Evolutionary conservation across 352 stramenopile genomes (phyloP), one percentile per base, ranked within the genome.

Genomic region (Lagenidium giganteum): DNA sequence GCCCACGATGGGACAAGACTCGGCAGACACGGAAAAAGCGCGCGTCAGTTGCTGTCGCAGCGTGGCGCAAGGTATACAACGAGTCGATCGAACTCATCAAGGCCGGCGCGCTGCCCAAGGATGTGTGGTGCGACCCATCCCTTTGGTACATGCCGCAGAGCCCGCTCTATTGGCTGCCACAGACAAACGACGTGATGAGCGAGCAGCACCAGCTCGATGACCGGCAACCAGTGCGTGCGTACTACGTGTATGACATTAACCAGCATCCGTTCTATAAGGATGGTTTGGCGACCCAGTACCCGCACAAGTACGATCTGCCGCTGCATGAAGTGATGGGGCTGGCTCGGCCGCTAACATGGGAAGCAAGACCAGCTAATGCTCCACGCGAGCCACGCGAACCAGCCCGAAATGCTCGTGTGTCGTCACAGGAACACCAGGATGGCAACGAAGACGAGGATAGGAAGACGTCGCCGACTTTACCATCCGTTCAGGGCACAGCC

Each of bases 41-140:
- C 37, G 59, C 59, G 26, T 57, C 57, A 47, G 61, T 67, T 27
- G 59, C 64, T 1, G 61, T 69, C 21, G 56, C 59, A 1, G 44
- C 52, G 26, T 74, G 64, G 64, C 52, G 64, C 27, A 74, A 70
- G 35, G 40, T 74, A 17, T 74, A 74, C 39, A 56, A 55, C 24
- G 50, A 70, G 38, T 73, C 63, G 41, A 64, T 73, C 33, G 57
- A 73, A 36, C 63, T 73, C 54, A 73, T 73, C 50, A 49, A 55
- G 17, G 33, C 49, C n/a, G 51, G 59, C 11, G 43, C 49, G 6
- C 35, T 73, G 25, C 63, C 59, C 3, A 55, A 64, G 13, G 63
- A 73, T 34, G 51, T 73, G 16, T 73, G 63, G 63, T 73, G 63
- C 38, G 63, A 73, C 38, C 56, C 61, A 4, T 39, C 56, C 34